Conservation (phyloP, 495 filamentous ascomycete genomes). For the Hypoxylon rickii region DNA sequence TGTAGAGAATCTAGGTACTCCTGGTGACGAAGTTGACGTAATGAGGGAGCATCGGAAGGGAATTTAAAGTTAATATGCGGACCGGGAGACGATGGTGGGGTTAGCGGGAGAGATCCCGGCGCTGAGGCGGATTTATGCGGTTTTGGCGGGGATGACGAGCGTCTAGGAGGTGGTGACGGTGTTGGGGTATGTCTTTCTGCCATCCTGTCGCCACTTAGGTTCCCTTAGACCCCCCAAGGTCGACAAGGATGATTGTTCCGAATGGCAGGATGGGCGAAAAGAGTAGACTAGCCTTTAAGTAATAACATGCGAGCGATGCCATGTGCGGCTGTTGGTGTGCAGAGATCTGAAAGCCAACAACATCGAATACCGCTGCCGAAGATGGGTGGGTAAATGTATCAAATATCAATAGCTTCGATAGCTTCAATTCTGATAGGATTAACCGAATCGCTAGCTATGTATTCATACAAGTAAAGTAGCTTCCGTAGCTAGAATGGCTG, state of each 20-base stretch:
- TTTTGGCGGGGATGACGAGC: constrained; percentile 14
- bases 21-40: constrained; percentile 35
- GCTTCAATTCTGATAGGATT: no score
- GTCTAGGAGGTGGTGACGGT: constrained; percentile 1
- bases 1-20: constrained; percentile 56
- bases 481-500: no score
- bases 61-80: constrained; percentile 7
- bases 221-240: not conserved
- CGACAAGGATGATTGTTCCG: not conserved
- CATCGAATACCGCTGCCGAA: constrained; percentile 1
- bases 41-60: constrained; percentile 11
- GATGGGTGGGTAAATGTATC: not conserved
- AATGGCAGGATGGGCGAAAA: no score
- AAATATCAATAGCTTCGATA: no score
- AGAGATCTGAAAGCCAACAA: not conserved
- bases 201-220: constrained; percentile 9
- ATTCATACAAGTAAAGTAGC: no score
- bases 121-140: constrained; percentile 16
- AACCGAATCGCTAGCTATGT: no score
- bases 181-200: constrained; percentile 2
- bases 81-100: constrained; percentile 28
- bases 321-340: constrained; percentile 8
- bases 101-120: constrained; percentile 23
- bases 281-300: not conserved
- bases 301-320: constrained; percentile 4